Evolutionary conservation across 2,329 filamentous ascomycete genomes (phyloP).

Genomic region (Pseudopyricularia cyperi): DNA sequence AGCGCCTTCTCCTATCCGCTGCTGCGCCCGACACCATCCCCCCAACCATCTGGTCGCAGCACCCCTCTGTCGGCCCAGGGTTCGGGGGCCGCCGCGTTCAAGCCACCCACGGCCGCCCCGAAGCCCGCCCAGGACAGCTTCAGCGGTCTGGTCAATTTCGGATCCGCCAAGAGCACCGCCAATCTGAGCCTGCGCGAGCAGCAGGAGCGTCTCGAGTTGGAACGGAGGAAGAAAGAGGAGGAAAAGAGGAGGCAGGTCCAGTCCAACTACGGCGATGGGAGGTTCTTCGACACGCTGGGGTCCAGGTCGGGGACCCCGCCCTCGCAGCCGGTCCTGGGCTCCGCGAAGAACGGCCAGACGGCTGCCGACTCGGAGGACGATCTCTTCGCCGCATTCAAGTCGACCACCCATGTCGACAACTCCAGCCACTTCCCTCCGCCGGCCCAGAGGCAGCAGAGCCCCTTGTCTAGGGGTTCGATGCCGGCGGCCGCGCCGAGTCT

Average conservation of each 20-base stretch:
- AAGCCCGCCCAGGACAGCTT: constrained; percentile 60
- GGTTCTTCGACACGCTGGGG: constrained; percentile 66
- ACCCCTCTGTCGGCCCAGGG: constrained; percentile 41
- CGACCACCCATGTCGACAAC: constrained; percentile 53
- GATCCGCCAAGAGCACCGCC: constrained; percentile 45
- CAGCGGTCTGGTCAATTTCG: constrained; percentile 59
- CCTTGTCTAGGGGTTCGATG: constrained; percentile 25
- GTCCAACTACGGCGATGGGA: constrained; percentile 61
- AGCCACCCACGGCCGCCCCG: constrained; percentile 22
- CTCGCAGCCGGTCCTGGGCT: constrained; percentile 6
- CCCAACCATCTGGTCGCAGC: constrained; percentile 39
- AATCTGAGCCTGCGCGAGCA: constrained; percentile 70
- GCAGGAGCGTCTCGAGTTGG: constrained; percentile 51
- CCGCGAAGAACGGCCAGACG: constrained; percentile 15
- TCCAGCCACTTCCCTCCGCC: constrained; percentile 51
- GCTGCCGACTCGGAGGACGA: constrained; percentile 40
- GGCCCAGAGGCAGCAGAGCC: constrained; percentile 14
- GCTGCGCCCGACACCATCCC: constrained; percentile 42
- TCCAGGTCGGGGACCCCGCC: background rate
- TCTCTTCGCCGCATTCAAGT: constrained; percentile 54
- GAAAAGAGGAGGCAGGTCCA: constrained; percentile 61
- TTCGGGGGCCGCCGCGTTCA: constrained; percentile 29
- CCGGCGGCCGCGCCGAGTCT: constrained; percentile 28
- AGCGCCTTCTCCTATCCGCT: constrained; percentile 30
- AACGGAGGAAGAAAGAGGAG: constrained; percentile 60